phyloP scores from a whole-genome alignment of 176 grass and related monocot genomes.

The Pontederia paniculata region DNA sequence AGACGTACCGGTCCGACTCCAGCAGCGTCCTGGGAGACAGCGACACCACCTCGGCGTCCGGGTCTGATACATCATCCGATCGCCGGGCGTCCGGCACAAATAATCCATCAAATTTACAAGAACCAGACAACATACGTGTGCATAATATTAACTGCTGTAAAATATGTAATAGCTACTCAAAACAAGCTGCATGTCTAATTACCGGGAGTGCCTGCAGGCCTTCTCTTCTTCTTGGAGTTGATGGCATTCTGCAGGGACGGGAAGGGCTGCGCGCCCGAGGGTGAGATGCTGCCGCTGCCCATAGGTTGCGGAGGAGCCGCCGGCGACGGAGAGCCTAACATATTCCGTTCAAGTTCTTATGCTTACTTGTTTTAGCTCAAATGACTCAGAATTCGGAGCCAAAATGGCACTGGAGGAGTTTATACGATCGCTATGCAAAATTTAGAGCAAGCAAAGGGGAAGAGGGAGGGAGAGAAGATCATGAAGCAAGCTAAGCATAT shows the following conservation, averaged over 20 bases:
- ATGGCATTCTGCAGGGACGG: background rate
- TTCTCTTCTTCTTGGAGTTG: background rate
- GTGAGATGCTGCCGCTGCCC: background rate
- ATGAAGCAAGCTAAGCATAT: too few relatives aligned
- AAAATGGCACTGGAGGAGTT: too few relatives aligned
- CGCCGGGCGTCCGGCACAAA: background rate
- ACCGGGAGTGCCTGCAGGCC: background rate
- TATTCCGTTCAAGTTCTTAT: background rate
- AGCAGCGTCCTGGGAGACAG: slow-evolving; percentile 70
- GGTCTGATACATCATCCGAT: background rate
- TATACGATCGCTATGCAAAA: too few relatives aligned
- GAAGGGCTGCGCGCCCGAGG: background rate
- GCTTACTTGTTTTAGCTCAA: too few relatives aligned
- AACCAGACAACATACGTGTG: background rate
- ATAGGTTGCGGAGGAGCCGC: background rate
- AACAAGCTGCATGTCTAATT: background rate
- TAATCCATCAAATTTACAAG: too few relatives aligned
- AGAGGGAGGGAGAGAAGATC: too few relatives aligned
- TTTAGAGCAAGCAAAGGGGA: too few relatives aligned
- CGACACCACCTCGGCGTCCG: slow-evolving; percentile 82
- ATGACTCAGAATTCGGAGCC: too few relatives aligned
- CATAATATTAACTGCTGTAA: background rate
- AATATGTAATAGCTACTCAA: too few relatives aligned
- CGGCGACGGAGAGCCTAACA: background rate
- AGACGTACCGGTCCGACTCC: slow-evolving; percentile 58